phyloP scores from a whole-genome alignment of 805 yeast genomes.

The Pichia ethanolica region DNA sequence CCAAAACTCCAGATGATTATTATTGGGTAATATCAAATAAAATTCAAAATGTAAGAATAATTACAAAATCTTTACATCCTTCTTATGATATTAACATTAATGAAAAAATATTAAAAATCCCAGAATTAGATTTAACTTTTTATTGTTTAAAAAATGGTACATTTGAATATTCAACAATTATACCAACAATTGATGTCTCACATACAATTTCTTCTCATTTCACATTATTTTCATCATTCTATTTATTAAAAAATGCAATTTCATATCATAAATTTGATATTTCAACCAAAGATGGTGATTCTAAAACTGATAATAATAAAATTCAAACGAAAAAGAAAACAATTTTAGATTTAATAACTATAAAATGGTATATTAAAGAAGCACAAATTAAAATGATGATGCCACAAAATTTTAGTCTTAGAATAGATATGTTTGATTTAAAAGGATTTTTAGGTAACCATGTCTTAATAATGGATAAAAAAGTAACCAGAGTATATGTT shows the following conservation, averaged over 20 bases:
- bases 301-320: not conserved
- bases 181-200: slow-evolving; percentile 2
- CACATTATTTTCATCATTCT: slow-evolving; percentile 37
- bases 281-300: not conserved
- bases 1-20: slow-evolving; percentile 7
- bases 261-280: not conserved
- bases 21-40: slow-evolving; percentile 6
- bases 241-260: slow-evolving; percentile 36
- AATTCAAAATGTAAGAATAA: not conserved
- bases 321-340: not conserved
- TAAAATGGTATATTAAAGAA: slow-evolving; percentile 8
- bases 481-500: slow-evolving; percentile 9
- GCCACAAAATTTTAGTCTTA: slow-evolving; percentile 42
- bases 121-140: slow-evolving; percentile 1
- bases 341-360: not conserved
- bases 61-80: slow-evolving; percentile 1
- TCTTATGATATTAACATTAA: not conserved
- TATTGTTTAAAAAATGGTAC: slow-evolving; percentile 7
- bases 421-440: slow-evolving; percentile 35
- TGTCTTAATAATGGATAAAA: slow-evolving; percentile 5
- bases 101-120: slow-evolving; percentile 7
- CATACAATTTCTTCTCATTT: slow-evolving; percentile 39
- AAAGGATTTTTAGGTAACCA: slow-evolving; percentile 11
- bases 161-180: slow-evolving; percentile 3
- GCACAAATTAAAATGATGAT: slow-evolving; percentile 26